These are phyloP conservation scores for Kodamaea nitidulidarum DNA, from an alignment of 805 yeast genomes.

Conservation along the genomic window DNA sequence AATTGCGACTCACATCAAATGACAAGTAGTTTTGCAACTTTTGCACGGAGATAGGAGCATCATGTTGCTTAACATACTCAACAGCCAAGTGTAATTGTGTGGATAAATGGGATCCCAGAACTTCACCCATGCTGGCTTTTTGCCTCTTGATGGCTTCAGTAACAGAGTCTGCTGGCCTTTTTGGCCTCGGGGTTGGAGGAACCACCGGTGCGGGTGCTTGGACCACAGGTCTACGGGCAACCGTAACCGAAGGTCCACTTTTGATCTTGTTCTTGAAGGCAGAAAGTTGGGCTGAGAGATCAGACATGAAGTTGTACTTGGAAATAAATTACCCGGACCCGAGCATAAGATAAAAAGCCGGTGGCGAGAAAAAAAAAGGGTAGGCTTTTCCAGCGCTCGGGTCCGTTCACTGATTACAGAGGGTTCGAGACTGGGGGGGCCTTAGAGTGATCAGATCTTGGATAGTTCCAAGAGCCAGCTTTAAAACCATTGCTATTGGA, in stretches of 20 bases:
- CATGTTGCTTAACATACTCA: conserved; percentile 75
- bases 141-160: conserved; percentile 36
- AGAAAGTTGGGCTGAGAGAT: conserved; percentile 41
- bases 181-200: conserved; percentile 11
- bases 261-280: conserved; percentile 44
- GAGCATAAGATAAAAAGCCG: background rate
- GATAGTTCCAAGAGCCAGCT: conserved; percentile 45
- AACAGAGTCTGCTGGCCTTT: conserved; percentile 19
- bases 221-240: conserved; percentile 24
- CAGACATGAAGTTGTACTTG: conserved; percentile 19
- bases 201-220: conserved; percentile 3
- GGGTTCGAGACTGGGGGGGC: conserved; percentile 7
- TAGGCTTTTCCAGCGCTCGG: background rate
- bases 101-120: conserved; percentile 64
- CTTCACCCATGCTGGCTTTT: conserved; percentile 21
- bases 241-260: conserved; percentile 41
- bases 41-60: conserved; percentile 61
- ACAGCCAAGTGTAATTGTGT: conserved; percentile 89
- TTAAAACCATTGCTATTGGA: conserved; percentile 98
- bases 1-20: conserved; percentile 54
- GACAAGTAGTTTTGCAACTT: conserved; percentile 67
- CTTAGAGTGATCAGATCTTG: conserved; percentile 20
- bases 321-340: conserved; percentile 8
- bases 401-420: background rate
- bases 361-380: background rate